phyloP scores from a whole-genome alignment of 1,284 basidiomycete genomes.

The Ceratobasidium sp. region DNA sequence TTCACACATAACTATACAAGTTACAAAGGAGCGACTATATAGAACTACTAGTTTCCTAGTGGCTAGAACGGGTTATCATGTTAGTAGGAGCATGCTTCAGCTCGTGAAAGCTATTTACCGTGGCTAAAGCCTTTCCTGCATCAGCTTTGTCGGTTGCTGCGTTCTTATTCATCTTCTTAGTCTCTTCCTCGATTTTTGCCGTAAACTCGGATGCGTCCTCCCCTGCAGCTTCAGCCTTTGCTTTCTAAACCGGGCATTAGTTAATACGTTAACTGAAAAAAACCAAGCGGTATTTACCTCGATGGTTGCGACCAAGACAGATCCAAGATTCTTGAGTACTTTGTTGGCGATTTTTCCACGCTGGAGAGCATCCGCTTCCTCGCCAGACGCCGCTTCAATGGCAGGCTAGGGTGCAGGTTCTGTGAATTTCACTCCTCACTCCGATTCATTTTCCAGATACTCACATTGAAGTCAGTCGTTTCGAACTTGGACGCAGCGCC shows the following conservation, averaged over 20 bases:
- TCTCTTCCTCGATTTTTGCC: slow-evolving; percentile 32
- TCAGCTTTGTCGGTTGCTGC: slow-evolving; percentile 39
- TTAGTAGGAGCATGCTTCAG: neutral
- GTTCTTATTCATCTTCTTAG: slow-evolving; percentile 41
- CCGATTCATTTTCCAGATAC: neutral
- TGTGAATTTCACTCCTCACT: neutral
- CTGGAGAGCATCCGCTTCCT: slow-evolving; percentile 35
- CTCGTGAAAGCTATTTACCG: neutral
- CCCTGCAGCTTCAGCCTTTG: slow-evolving; percentile 40
- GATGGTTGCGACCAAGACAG: slow-evolving; percentile 41
- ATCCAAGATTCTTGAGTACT: slow-evolving; percentile 41
- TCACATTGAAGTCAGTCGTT: slow-evolving; percentile 43
- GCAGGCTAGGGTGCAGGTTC: slow-evolving; percentile 18
- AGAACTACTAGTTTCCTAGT: slow-evolving; percentile 1
- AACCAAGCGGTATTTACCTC: neutral
- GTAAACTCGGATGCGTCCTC: slow-evolving; percentile 35
- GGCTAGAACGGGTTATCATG: neutral
- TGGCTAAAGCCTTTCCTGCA: slow-evolving; percentile 34
- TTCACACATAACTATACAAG: slow-evolving; percentile 33
- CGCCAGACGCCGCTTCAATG: slow-evolving; percentile 31
- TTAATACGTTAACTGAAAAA: neutral
- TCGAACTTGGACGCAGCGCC: slow-evolving; percentile 44
- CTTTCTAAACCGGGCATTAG: slow-evolving; percentile 22
- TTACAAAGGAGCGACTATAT: slow-evolving; percentile 5
- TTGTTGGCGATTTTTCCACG: slow-evolving; percentile 45